phyloP scores from a whole-genome alignment of 176 grass and related monocot genomes.

The Puya raimondii region DNA sequence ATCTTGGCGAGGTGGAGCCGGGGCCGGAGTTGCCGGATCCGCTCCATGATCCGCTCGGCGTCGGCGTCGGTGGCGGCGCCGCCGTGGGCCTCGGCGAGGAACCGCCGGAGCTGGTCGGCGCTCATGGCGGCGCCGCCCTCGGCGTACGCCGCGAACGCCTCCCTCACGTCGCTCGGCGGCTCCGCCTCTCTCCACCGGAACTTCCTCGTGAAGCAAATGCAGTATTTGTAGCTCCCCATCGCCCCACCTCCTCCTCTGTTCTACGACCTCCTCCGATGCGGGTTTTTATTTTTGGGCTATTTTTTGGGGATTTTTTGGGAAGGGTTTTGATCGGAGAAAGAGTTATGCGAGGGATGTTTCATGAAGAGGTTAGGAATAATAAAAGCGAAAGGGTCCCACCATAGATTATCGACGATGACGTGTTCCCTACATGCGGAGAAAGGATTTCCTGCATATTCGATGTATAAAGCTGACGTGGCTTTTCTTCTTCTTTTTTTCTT shows the following conservation, averaged over 20 bases:
- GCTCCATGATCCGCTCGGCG: conserved; percentile 18
- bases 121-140: conserved; percentile 51
- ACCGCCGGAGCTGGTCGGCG: conserved; percentile 48
- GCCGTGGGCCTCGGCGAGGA: conserved; percentile 30
- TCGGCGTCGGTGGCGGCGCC: conserved; percentile 17
- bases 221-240: conserved; percentile 71
- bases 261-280: not conserved
- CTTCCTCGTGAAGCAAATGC: conserved; percentile 77
- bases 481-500: too few relatives aligned
- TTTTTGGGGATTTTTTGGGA: conserved; percentile 1
- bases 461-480: too few relatives aligned
- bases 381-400: too few relatives aligned
- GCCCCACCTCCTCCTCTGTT: conserved; percentile 5
- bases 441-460: too few relatives aligned
- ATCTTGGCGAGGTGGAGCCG: conserved; percentile 37
- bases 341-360: too few relatives aligned
- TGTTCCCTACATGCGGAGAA: too few relatives aligned
- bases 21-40: conserved; percentile 42
- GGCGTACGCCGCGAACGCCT: conserved; percentile 38
- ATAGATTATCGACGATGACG: too few relatives aligned
- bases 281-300: not conserved
- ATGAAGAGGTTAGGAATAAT: too few relatives aligned
- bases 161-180: conserved; percentile 52
- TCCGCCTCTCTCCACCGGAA: conserved; percentile 46
- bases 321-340: conserved; percentile 5